phyloP scores from a whole-genome alignment of 176 grass and related monocot species.

The Zoysia pacifica region DNA sequence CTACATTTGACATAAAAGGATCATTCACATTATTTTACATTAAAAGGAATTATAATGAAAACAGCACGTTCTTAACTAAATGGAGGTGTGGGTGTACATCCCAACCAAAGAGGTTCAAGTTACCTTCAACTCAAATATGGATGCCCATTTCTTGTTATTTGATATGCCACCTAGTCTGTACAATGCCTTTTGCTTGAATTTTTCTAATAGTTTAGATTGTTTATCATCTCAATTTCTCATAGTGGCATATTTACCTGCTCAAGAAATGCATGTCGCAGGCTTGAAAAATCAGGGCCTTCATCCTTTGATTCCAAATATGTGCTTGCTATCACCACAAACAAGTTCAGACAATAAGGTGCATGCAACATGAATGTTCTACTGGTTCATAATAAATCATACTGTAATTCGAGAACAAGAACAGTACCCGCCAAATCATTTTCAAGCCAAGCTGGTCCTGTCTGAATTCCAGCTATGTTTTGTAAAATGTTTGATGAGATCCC shows the following conservation, averaged over 20 bases:
- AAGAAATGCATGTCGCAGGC: slow-evolving; percentile 67
- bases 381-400: slow-evolving; percentile 18
- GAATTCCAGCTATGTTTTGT: slow-evolving; percentile 50
- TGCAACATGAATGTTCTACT: background rate
- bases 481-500: slow-evolving; percentile 51
- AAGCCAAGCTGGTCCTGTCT: slow-evolving; percentile 64
- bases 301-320: slow-evolving; percentile 73
- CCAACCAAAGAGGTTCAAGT: background rate
- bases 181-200: slow-evolving; percentile 11
- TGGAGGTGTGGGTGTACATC: background rate
- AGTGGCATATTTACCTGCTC: slow-evolving; percentile 70
- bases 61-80: background rate
- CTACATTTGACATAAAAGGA: slow-evolving; percentile 13
- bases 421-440: slow-evolving; percentile 81
- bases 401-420: slow-evolving; percentile 51
- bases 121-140: background rate
- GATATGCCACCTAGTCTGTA: background rate
- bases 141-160: background rate
- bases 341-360: slow-evolving; percentile 50
- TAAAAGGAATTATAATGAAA: slow-evolving; percentile 21
- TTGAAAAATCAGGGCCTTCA: slow-evolving; percentile 69
- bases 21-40: background rate
- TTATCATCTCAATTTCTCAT: background rate
- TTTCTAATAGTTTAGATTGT: slow-evolving; percentile 16
- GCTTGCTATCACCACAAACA: slow-evolving; percentile 63